These are phyloP conservation scores for Pistacia atlantica DNA, from an alignment of 345 rosid genomes.

Conservation along the genomic window DNA sequence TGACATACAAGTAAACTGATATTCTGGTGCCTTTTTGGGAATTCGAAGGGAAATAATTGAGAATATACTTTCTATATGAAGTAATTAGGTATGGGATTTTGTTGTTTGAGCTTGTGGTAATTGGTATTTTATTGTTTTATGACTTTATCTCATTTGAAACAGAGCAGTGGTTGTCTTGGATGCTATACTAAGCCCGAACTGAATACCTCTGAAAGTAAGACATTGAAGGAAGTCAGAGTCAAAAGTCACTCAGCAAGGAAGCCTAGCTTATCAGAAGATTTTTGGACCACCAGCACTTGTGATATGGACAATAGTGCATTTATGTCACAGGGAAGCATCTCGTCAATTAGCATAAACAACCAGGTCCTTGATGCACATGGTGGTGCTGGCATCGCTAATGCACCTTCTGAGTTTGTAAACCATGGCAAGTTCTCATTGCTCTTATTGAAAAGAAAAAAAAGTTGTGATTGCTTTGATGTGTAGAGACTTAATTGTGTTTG, in stretches of 20 bases:
- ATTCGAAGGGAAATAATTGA: neutral
- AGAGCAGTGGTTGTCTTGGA: slow-evolving; percentile 90
- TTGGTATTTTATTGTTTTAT: slow-evolving; percentile 24
- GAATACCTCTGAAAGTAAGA: slow-evolving; percentile 35
- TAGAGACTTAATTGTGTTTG: neutral
- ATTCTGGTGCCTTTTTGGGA: neutral
- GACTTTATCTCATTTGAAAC: slow-evolving; percentile 59
- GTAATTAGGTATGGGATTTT: neutral
- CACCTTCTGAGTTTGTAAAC: slow-evolving; percentile 63
- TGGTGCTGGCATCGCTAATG: slow-evolving; percentile 39
- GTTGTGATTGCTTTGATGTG: neutral
- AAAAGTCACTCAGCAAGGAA: slow-evolving; percentile 33
- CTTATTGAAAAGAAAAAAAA: too few relatives aligned
- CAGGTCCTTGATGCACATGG: slow-evolving; percentile 43
- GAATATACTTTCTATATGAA: neutral
- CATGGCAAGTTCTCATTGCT: slow-evolving; percentile 53
- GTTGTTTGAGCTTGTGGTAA: slow-evolving; percentile 11
- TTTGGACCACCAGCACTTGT: slow-evolving; percentile 63
- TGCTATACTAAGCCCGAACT: slow-evolving; percentile 50
- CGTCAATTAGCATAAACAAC: slow-evolving; percentile 56
- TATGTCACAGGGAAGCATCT: slow-evolving; percentile 75
- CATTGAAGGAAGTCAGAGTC: slow-evolving; percentile 27
- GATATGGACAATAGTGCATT: slow-evolving; percentile 71
- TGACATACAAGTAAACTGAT: neutral
- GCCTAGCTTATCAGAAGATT: slow-evolving; percentile 53